These are phyloP conservation scores for Eutypella sp. DNA, from an alignment of 2,329 filamentous ascomycete species.

Conservation along the genomic window DNA sequence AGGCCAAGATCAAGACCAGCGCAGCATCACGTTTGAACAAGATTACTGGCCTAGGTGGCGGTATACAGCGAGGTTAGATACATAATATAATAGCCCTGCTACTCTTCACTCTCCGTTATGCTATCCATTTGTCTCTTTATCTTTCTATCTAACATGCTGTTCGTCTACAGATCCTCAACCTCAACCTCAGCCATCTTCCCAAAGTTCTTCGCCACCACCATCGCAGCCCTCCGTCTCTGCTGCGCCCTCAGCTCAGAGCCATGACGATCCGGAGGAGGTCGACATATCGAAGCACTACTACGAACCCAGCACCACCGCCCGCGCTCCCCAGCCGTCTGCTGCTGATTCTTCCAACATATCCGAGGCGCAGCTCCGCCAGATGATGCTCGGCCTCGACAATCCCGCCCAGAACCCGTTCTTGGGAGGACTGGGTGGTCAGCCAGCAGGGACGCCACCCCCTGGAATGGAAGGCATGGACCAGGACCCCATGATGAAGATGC, in stretches of 20 bases:
- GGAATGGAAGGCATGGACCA: constrained; percentile 33
- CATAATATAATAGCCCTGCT: constrained; percentile 3
- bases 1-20: constrained; percentile 71
- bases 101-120: not conserved
- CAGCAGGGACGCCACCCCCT: constrained; percentile 13
- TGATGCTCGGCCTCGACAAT: constrained; percentile 56
- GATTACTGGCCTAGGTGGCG: constrained; percentile 67
- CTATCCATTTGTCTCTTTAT: constrained; percentile 4
- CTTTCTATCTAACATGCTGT: not conserved
- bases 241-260: constrained; percentile 25
- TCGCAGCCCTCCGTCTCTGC: constrained; percentile 27
- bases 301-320: constrained; percentile 43
- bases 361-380: constrained; percentile 59
- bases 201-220: constrained; percentile 22
- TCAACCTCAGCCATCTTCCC: constrained; percentile 26
- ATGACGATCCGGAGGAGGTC: constrained; percentile 67
- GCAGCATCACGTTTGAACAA: constrained; percentile 66
- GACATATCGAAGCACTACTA: constrained; percentile 76
- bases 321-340: constrained; percentile 23
- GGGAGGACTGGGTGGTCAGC: not conserved
- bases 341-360: constrained; percentile 34
- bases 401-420: constrained; percentile 22
- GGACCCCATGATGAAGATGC: constrained; percentile 70
- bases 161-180: constrained; percentile 18
- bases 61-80: constrained; percentile 40